phyloP scores from a whole-genome alignment of 305 asterid genomes.

The Fraxinus platypoda region DNA sequence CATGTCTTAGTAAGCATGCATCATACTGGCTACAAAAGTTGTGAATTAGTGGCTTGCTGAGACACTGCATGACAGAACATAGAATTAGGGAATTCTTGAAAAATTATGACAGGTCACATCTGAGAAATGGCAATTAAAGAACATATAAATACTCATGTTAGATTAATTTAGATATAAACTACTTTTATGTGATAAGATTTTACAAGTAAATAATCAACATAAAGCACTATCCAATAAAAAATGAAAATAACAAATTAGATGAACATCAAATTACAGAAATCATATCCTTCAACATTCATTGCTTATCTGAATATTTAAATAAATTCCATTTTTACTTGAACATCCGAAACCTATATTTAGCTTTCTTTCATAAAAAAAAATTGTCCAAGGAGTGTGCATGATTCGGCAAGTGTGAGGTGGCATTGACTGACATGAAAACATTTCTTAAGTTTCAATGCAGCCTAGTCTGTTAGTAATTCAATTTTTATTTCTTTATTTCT shows the following conservation, averaged over 20 bases:
- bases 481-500: not conserved
- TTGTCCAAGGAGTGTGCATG: not conserved
- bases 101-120: not conserved
- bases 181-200: not conserved
- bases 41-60: not conserved
- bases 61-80: not conserved
- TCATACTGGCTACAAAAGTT: not conserved
- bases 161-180: not conserved
- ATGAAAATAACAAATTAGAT: not conserved
- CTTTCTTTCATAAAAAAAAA: not conserved
- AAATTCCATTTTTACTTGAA: not conserved
- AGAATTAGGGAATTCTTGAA: not conserved
- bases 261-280: not conserved
- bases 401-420: not conserved
- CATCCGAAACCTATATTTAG: not conserved
- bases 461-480: not conserved
- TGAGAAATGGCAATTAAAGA: not conserved
- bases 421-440: not conserved
- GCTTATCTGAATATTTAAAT: not conserved
- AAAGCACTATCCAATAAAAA: not conserved
- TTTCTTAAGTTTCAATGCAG: not conserved
- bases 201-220: not conserved
- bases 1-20: not conserved
- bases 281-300: not conserved
- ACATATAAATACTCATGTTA: not conserved